Conservation (phyloP, 139 green algal species). For the Desmodesmus armatus region DNA sequence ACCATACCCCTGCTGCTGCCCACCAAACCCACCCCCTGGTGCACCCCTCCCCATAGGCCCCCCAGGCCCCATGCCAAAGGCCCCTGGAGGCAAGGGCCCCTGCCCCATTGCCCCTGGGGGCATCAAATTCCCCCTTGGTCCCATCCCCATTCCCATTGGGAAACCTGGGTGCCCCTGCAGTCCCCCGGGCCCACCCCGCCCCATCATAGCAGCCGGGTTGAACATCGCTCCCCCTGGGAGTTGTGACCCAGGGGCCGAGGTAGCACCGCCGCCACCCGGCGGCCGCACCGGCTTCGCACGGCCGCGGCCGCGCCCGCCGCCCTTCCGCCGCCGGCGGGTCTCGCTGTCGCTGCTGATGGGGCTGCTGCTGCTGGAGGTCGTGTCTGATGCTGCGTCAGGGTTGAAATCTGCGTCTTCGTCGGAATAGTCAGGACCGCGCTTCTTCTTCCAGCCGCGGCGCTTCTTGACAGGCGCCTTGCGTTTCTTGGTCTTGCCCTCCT, state of each 20-base stretch:
- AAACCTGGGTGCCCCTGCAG: not conserved
- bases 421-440: conserved; percentile 33
- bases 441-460: conserved; percentile 38
- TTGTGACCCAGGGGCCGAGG: too few relatives aligned
- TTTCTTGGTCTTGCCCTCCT: not conserved
- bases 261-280: not conserved
- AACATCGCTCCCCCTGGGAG: not conserved
- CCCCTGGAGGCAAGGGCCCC: too few relatives aligned
- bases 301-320: not conserved
- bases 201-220: not conserved
- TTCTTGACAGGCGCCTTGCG: conserved; percentile 40
- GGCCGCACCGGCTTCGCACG: not conserved
- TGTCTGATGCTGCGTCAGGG: conserved; percentile 23
- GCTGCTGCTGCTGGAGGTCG: not conserved
- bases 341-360: conserved; percentile 28
- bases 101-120: too few relatives aligned
- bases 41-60: not conserved
- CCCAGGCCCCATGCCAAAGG: not conserved
- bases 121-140: too few relatives aligned
- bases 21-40: not conserved
- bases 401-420: conserved; percentile 42
- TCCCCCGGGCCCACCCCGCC: too few relatives aligned
- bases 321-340: not conserved
- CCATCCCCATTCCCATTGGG: too few relatives aligned
- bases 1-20: not conserved